Base-by-base conservation (phyloP, 2,329 filamentous ascomycete species). In the Cladorrhinum sp. region DNA sequence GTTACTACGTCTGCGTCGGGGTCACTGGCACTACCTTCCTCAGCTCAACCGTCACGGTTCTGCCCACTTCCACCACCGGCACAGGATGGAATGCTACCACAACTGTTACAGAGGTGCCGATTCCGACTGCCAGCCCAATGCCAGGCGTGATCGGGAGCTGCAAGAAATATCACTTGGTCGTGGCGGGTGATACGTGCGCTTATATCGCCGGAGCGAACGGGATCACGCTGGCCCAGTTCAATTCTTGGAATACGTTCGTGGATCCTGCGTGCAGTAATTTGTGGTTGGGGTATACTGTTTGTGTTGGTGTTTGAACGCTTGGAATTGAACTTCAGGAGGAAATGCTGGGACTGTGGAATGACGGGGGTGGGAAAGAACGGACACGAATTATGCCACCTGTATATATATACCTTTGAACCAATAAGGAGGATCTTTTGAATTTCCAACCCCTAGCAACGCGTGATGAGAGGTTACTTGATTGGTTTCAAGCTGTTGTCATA, bases 111-210 rank as follows among this genome's bases (percentile, higher is more conserved):
- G 14, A 36, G 8, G 3, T 9, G 33, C 33, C 33, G 12, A 3
- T 16, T 9, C 33, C 33, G 33, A 36, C 33, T 36, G 33, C 14
- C 7, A 36, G 3, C 42, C 42, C n/a, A 7, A 18, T 62, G 52
- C 42, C 59, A 16, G 59, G 61, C 21, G 30, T 59, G 52, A 54
- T 56, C 1, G 28, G 23, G n/a, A 62, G 60, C 57, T 66, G 65
- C 56, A 58, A 59, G 24, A 24, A 52, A 1, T 66, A 58, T 23
- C 56, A 65, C 55, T 30, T 60, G 26, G 60, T 66, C 21, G 50
- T 46, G 33, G 30, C 49, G 18, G 61, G 57, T 21, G 63, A 65
- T 33, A 55, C 52, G 2, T 65, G 65, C 51, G 55, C 56, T 30
- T 28, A 42, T 26, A 60, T 65, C 28, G 58, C 61, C 2, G 21